Evolutionary conservation across 75 land plant genomes (phyloP), one percentile per base, ranked within the genome.

Genomic region (Chamaecyparis obtusa): DNA sequence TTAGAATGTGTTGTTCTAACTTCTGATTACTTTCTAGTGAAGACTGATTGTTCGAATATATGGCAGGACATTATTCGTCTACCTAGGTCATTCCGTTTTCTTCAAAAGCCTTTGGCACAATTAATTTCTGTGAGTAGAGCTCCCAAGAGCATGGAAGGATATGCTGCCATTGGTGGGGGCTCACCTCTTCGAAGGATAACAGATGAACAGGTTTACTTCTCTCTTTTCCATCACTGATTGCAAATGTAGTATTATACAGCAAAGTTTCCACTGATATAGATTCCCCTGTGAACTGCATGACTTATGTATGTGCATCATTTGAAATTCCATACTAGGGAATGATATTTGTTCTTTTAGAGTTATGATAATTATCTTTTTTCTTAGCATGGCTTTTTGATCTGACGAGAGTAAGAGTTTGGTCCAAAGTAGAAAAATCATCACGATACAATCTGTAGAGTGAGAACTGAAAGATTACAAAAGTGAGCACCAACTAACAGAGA

Each of bases 111-210:
- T 7, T 91, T 98, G 90, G 99, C 99, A 57, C 94, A 93, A 72
- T 97, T 98, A 83, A 95, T 98, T 69, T 97, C 99, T 87, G 91
- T 95, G 67, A 39, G 92, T 15, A 92, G 99, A 87, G 94, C 99
- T 48, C 99, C 99, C 2, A 98, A 97, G 88, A 98, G 99, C 92
- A 94, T 88, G 85, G 99, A 97, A 94, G 99, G 99, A 11, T 98
- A 98, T 95, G 99, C 99, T 81, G 94, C 99, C 3, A 98, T 98
- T 89, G 99, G 99, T 81, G 99, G 99, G 81, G 99, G 99, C 56
- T 98, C 99, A 87, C 99, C 99, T 79, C 92, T 98, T 69, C 92
- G 99, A 36, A 87, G 86, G 71, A 98, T 98, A 77, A 98, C 99
- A 86, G 97, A 96, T 90, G 95, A 94, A 85, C 99, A 98, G 96